These are phyloP conservation scores for Hysterangium stoloniferum DNA, from an alignment of 768 basidiomycete species.

Conservation along the genomic window DNA sequence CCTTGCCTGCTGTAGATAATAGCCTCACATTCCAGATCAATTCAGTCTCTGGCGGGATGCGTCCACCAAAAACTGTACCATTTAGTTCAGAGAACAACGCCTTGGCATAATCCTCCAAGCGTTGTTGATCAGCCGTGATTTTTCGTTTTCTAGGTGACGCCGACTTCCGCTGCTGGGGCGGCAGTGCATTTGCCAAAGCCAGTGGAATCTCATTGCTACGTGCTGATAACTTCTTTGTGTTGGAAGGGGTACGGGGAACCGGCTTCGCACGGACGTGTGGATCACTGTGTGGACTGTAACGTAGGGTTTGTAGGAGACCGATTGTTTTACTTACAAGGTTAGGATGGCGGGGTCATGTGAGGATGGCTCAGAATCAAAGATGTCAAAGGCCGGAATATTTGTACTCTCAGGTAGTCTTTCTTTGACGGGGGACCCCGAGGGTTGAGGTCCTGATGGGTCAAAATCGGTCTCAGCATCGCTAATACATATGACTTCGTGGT, in stretches of 20 bases:
- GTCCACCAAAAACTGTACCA: slow-evolving; percentile 42
- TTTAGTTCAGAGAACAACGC: slow-evolving; percentile 58
- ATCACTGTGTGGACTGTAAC: slow-evolving; percentile 32
- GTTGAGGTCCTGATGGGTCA: slow-evolving; percentile 19
- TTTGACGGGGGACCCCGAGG: slow-evolving; percentile 5
- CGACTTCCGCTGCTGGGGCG: slow-evolving; percentile 15
- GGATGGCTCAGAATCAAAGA: slow-evolving; percentile 24
- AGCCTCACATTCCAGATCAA: slow-evolving; percentile 63
- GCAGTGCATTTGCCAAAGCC: slow-evolving; percentile 7
- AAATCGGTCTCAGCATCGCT: slow-evolving; percentile 22
- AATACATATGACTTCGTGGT: slow-evolving; percentile 10
- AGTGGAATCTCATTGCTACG: slow-evolving; percentile 7
- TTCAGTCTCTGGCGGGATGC: slow-evolving; percentile 45
- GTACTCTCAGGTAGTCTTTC: not conserved
- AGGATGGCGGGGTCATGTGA: slow-evolving; percentile 31
- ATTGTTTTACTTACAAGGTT: slow-evolving; percentile 26
- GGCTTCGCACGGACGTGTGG: slow-evolving; percentile 43
- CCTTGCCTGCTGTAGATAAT: slow-evolving; percentile 61
- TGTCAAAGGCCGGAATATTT: slow-evolving; percentile 21
- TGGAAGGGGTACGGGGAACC: slow-evolving; percentile 19
- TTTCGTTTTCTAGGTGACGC: slow-evolving; percentile 31
- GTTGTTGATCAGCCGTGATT: slow-evolving; percentile 35
- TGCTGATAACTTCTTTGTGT: not conserved
- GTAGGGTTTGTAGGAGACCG: slow-evolving; percentile 1
- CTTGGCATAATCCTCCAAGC: slow-evolving; percentile 45